Evolutionary conservation across 1,284 basidiomycete species (phyloP).

Genomic region (Ceratorhiza oryzae-sativae): DNA sequence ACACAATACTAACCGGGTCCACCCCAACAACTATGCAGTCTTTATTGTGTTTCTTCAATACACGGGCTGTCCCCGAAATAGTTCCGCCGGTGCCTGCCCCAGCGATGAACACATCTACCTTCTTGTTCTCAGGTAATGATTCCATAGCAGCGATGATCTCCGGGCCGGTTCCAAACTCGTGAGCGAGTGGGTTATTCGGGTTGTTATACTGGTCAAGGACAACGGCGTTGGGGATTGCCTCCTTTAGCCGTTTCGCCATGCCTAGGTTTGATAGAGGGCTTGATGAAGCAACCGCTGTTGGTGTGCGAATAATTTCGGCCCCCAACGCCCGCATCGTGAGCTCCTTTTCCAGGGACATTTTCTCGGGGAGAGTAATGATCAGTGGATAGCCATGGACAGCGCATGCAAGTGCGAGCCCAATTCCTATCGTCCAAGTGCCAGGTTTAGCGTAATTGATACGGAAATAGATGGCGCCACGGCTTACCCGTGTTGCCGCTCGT

Average conservation of each 20-base stretch:
- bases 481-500: constrained; percentile 94
- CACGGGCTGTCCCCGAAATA: constrained; percentile 84
- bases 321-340: constrained; percentile 89
- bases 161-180: constrained; percentile 84
- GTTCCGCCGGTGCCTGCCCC: constrained; percentile 97
- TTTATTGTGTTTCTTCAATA: constrained; percentile 81
- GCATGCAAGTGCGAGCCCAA: constrained; percentile 90
- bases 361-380: constrained; percentile 95
- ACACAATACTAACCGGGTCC: constrained; percentile 71
- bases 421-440: constrained; percentile 59
- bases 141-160: constrained; percentile 84
- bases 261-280: constrained; percentile 89
- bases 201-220: constrained; percentile 90
- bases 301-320: constrained; percentile 93
- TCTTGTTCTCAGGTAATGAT: constrained; percentile 66
- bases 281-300: constrained; percentile 87
- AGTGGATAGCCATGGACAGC: constrained; percentile 90
- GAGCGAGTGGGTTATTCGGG: constrained; percentile 84
- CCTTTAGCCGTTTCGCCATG: constrained; percentile 79
- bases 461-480: constrained; percentile 45
- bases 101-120: constrained; percentile 85
- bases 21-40: constrained; percentile 81
- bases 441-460: background rate
- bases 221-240: constrained; percentile 82
- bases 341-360: constrained; percentile 98